Evolutionary conservation across 2,329 filamentous ascomycete species (phyloP), one percentile per base, ranked within the genome.

Genomic region (Penicillium sp.): DNA sequence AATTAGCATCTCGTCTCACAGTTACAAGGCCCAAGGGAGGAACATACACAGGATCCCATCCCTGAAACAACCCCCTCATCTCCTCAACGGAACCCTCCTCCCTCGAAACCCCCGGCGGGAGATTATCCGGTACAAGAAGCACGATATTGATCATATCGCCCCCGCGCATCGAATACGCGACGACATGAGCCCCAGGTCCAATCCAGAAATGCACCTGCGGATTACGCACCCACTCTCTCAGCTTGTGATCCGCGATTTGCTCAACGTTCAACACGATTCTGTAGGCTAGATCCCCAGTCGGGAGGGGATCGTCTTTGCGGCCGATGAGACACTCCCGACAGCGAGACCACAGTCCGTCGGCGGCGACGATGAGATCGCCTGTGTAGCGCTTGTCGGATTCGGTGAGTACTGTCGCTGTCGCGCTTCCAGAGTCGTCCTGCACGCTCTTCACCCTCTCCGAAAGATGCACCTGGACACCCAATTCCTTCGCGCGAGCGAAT

Each of bases 201-300:
- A 88, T 78, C 89, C 88, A 91, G 70, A 88, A 87, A 66, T 87
- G 81, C 11, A 84, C 81, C 1, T 79, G 76, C 0, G 84, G 83
- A 0, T 83, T 82, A 7, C 78, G 71, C 1, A 90, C 82, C 76
- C 85, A 85, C 0, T 81, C 76, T 19, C 77, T 75, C 4, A 90
- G 72, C 0, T 81, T 76, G 23, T 78, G 75, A 47, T 88, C 85
- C 0, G 75, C 66, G 1, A 89, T 79, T 31, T 87, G 78, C 7
- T 85, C 80, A 0, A 83, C 69, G 5, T 54, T 65, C 3, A 90
- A 76, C 0, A 88, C 83, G 38, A 90, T 84, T 1, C 88, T 80
- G 68, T 89, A 91, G 1, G 88, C 88, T 15, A 90, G 72, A 70
- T 91, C 88, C 0, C 88, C 88, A 0, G 87, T 90, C 0, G 85